Evolutionary conservation across 2,329 filamentous ascomycete species (phyloP), one percentile per base, ranked within the genome.

Genomic region (Trichoderma oligosporum): DNA sequence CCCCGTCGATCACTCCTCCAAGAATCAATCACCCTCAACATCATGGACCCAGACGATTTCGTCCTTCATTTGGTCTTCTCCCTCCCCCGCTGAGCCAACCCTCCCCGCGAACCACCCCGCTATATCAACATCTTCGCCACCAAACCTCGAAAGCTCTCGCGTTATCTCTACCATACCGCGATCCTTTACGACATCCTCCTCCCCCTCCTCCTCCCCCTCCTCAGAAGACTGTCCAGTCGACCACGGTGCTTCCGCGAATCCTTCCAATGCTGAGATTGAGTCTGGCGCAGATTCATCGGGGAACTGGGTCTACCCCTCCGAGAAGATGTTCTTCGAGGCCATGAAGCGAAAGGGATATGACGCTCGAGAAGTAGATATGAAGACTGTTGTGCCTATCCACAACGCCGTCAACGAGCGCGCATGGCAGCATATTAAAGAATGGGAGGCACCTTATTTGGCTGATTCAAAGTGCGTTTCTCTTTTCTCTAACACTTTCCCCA

Each of bases 321-420:
- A 97, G 72, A 88, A 89, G 68, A 96, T 97, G 85, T 99, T 99
- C 79, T 97, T 97, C 76, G 89, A 96, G 46, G 94, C 94, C 42
- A 93, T 99, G 85, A 85, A 88, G 77, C 87, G 93, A 69, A 99
- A 99, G 74, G 88, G 87, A 41, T 87, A 91, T 76, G 83, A 85
- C 60, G 86, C 82, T 27, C 76, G 79, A 12, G 83, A 82, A 0
- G 77, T 80, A 5, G 91, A 96, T 73, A 97, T 97, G 87, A 86
- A 83, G 67, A 89, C 89, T 31, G 92, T 97, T 31, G 92, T 97
- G 55, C 94, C 91, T 2, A 97, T 97, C 66, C 94, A 99, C 76
- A 99, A 99, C 71, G 94, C 94, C 42, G 94, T 99, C 61, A 99
- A 99, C 74, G 94, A 99, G 81, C 81, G 90, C 39, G 94, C 94